phyloP scores from a whole-genome alignment of 2,329 filamentous ascomycete species.

The Aureobasidium sp. region DNA sequence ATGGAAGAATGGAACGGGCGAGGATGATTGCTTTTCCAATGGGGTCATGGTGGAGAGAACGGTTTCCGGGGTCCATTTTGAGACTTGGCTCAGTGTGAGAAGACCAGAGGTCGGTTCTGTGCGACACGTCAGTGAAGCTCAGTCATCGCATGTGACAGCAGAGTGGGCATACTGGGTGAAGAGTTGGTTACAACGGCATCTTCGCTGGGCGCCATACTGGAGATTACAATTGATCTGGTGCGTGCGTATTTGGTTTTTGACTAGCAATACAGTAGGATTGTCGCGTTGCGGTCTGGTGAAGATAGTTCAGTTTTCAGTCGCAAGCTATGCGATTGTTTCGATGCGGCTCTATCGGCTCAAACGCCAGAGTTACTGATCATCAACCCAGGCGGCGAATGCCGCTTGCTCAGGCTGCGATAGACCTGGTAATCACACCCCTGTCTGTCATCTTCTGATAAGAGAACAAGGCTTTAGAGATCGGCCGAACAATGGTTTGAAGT shows the following conservation, averaged over 20 bases:
- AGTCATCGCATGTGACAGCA: conserved; percentile 1
- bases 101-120: conserved; percentile 28
- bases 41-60: conserved; percentile 57
- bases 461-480: too few relatives aligned
- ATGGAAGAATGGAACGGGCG: conserved; percentile 89
- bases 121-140: background rate
- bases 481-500: background rate
- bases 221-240: conserved; percentile 15
- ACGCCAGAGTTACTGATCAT: background rate
- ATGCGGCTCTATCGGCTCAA: background rate
- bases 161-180: conserved; percentile 23
- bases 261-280: background rate
- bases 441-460: too few relatives aligned
- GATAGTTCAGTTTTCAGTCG: too few relatives aligned
- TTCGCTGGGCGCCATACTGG: conserved; percentile 17
- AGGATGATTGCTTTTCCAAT: conserved; percentile 49
- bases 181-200: conserved; percentile 35
- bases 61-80: conserved; percentile 37
- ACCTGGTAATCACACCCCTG: background rate
- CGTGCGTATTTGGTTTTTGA: background rate
- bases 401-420: background rate
- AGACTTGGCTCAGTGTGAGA: conserved; percentile 20
- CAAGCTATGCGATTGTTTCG: background rate
- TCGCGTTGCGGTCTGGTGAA: too few relatives aligned
- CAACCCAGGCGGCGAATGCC: background rate